Conservation (phyloP, 768 basidiomycete species). For the Glaciozyma antarctica region DNA sequence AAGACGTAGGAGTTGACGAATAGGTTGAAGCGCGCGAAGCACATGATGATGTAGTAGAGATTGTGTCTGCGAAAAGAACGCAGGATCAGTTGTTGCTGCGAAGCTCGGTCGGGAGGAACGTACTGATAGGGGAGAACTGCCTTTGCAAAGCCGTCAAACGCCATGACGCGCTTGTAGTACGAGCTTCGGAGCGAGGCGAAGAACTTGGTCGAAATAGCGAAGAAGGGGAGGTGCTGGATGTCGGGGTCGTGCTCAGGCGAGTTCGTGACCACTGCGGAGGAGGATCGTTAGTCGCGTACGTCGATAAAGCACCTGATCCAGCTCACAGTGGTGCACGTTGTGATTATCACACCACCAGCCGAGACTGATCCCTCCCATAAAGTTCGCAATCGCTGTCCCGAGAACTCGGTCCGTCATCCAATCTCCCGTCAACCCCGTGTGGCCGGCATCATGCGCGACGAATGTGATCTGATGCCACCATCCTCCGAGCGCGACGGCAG, state of each 20-base stretch:
- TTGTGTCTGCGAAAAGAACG: slow-evolving; percentile 53
- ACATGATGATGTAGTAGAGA: slow-evolving; percentile 82
- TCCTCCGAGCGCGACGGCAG: slow-evolving; percentile 72
- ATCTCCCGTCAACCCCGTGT: slow-evolving; percentile 82
- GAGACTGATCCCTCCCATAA: slow-evolving; percentile 82
- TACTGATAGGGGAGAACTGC: slow-evolving; percentile 61
- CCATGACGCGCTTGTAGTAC: slow-evolving; percentile 82
- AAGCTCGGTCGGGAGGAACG: slow-evolving; percentile 18
- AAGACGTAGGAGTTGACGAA: slow-evolving; percentile 76
- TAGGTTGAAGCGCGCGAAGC: slow-evolving; percentile 87
- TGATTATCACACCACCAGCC: slow-evolving; percentile 97
- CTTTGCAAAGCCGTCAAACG: slow-evolving; percentile 60
- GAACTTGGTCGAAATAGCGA: slow-evolving; percentile 83
- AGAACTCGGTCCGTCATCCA: slow-evolving; percentile 73
- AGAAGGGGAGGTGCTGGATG: slow-evolving; percentile 66
- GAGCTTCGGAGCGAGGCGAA: slow-evolving; percentile 80
- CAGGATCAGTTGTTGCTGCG: neutral
- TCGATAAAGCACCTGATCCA: slow-evolving; percentile 43
- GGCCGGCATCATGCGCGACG: slow-evolving; percentile 85
- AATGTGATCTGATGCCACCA: slow-evolving; percentile 95
- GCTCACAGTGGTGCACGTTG: slow-evolving; percentile 67
- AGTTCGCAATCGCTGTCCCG: slow-evolving; percentile 69
- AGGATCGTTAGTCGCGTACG: slow-evolving; percentile 30
- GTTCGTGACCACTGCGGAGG: slow-evolving; percentile 74
- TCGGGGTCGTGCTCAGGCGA: slow-evolving; percentile 80